A percentile compares a stretch with the other conserved stretches of the same genome.
phyloP scores from a whole-genome alignment of 257 asterid species.

The Sherardia arvensis region DNA sequence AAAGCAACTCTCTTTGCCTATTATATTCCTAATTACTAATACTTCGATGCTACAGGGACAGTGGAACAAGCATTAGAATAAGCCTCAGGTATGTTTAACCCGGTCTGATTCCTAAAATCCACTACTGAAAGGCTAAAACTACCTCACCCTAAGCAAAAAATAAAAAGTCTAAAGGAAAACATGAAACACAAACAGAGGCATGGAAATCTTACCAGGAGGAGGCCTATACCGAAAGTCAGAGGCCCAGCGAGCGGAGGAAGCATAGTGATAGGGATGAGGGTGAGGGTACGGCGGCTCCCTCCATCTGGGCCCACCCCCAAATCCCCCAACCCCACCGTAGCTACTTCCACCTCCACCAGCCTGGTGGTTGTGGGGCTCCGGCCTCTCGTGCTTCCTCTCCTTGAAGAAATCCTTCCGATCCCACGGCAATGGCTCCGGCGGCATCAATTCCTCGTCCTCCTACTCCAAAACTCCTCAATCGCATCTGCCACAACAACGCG shows the following conservation, averaged over 20 bases:
- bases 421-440: conserved; percentile 92
- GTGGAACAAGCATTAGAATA: not conserved
- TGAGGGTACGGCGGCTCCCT: conserved; percentile 41
- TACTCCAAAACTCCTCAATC: conserved; percentile 27
- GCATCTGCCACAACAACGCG: conserved; percentile 34
- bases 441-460: conserved; percentile 47
- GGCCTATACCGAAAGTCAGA: conserved; percentile 69
- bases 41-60: not conserved
- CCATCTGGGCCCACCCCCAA: conserved; percentile 60
- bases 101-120: not conserved
- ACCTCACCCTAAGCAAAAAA: not conserved
- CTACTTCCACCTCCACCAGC: conserved; percentile 24
- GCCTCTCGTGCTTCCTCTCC: conserved; percentile 74
- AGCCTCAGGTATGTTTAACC: not conserved
- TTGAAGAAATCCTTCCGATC: conserved; percentile 86
- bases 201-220: conserved; percentile 51
- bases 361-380: conserved; percentile 24
- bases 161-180: too few species aligned
- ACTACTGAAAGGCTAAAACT: conserved; percentile 2
- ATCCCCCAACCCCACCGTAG: conserved; percentile 36
- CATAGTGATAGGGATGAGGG: conserved; percentile 41
- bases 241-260: conserved; percentile 48
- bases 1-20: not conserved
- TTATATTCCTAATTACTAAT: not conserved
- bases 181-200: not conserved